phyloP scores from a whole-genome alignment of 2,329 filamentous ascomycete genomes.

The Aureobasidium sp. region DNA sequence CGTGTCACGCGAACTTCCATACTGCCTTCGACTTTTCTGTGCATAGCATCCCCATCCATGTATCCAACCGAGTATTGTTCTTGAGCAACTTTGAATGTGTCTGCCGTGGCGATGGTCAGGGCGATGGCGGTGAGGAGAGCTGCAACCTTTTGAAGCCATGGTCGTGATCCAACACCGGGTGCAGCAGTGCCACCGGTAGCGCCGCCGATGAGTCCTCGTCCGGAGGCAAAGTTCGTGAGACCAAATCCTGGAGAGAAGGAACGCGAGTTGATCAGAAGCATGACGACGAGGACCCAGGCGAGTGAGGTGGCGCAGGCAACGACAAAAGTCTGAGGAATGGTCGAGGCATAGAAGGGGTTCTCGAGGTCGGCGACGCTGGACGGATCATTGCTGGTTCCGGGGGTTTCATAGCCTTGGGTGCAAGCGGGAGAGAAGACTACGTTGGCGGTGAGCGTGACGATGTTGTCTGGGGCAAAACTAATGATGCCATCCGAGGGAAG shows the following conservation, averaged over 20 bases:
- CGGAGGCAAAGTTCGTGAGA: slow-evolving; percentile 47
- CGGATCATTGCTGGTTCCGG: slow-evolving; percentile 36
- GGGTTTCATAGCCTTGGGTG: slow-evolving; percentile 32
- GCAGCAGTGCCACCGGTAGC: slow-evolving; percentile 59
- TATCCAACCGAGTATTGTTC: slow-evolving; percentile 71
- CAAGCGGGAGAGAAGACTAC: slow-evolving; percentile 56
- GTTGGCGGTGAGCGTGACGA: slow-evolving; percentile 53
- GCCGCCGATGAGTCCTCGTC: slow-evolving; percentile 78
- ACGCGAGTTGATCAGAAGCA: slow-evolving; percentile 89
- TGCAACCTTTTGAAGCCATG: slow-evolving; percentile 76
- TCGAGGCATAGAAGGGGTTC: slow-evolving; percentile 90
- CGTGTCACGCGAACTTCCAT: slow-evolving; percentile 83
- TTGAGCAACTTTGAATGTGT: slow-evolving; percentile 81
- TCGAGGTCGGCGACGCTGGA: slow-evolving; percentile 58
- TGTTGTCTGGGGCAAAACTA: slow-evolving; percentile 46
- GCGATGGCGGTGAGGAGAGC: slow-evolving; percentile 65
- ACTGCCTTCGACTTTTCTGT: slow-evolving; percentile 72
- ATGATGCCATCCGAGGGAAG: slow-evolving; percentile 53
- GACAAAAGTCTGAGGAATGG: slow-evolving; percentile 87
- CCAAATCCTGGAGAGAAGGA: slow-evolving; percentile 81
- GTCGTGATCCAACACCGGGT: slow-evolving; percentile 81
- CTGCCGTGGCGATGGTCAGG: slow-evolving; percentile 84
- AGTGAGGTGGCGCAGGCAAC: slow-evolving; percentile 87
- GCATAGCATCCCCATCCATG: slow-evolving; percentile 71
- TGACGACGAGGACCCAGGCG: slow-evolving; percentile 85